Evolutionary conservation across 2,329 filamentous ascomycete species (phyloP), one percentile per base, ranked within the genome.

Genomic region (Diplodia intermedia): DNA sequence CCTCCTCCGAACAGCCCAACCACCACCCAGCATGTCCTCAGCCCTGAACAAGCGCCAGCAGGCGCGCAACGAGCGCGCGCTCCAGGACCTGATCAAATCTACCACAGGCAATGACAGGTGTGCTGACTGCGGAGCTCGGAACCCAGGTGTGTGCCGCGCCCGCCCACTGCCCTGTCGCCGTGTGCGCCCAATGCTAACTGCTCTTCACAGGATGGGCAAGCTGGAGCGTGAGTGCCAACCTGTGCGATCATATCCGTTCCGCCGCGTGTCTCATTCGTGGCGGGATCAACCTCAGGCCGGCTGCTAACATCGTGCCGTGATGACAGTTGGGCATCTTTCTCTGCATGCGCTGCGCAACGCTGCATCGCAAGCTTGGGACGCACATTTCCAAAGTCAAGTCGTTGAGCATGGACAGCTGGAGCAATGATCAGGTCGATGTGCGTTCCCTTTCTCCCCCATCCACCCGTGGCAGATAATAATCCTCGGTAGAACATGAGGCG

Each of bases 331-430:
- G 95, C 69, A 89, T 98, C 71, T 99, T 99, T 79, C 85, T 99
- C 62, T 99, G 95, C 82, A 96, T 99, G 91, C 92, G 95, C 78
- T 99, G 95, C 84, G 95, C 94, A 66, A 88, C 93, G 66, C 87
- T 98, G 76, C 95, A 99, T 83, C 92, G 95, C 76, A 98, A 98
- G 82, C 85, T 99, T 75, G 95, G 95, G 70, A 98, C 95, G 50
- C 95, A 99, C 80, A 93, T 99, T 71, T 97, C 94, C 72, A 99
- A 99, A 80, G 93, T 99, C 83, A 99, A 99, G 81, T 98, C 94
- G 47, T 81, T 99, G 82, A 98, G 91, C 79, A 98, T 99, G 94
- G 95, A 99, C 81, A 95, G 91, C 73, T 99, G 95, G 95, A 89
- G 91, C 60, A 90, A 90, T 75, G 95, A 98, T 70, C 95, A 99